These are phyloP conservation scores for Plasmodium gonderi DNA, from an alignment of 169 alveolate genomes.

Conservation along the genomic window DNA sequence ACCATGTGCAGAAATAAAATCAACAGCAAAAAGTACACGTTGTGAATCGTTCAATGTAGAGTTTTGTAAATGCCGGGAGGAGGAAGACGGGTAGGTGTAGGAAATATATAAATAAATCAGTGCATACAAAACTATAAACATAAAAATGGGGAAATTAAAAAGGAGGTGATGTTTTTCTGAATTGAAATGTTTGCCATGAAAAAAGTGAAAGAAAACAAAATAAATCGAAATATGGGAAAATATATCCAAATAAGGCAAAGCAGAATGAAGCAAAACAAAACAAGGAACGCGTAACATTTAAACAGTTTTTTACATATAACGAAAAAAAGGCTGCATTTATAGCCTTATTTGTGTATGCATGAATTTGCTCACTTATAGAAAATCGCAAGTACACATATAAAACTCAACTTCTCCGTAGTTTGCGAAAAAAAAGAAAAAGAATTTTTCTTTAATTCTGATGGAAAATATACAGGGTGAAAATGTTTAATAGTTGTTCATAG, in stretches of 20 bases:
- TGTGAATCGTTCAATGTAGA: neutral
- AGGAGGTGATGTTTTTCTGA: neutral
- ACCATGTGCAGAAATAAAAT: neutral
- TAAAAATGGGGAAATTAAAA: neutral
- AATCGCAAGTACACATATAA: neutral
- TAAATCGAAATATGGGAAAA: neutral
- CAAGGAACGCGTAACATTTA: neutral
- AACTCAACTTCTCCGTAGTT: neutral
- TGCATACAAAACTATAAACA: neutral
- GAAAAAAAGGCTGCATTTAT: neutral
- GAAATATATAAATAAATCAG: neutral
- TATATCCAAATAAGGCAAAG: too few relatives aligned
- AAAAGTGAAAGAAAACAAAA: neutral
- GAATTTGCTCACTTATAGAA: neutral
- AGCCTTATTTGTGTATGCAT: neutral
- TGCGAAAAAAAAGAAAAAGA: neutral
- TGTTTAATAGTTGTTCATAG: too few relatives aligned
- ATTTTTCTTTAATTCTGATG: neutral
- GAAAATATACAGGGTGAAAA: too few relatives aligned
- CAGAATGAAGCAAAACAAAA: neutral
- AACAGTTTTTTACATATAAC: too few relatives aligned
- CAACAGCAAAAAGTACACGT: neutral
- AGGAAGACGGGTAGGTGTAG: too few relatives aligned
- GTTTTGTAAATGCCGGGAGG: neutral
- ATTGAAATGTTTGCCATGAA: neutral